A percentile compares a stretch with the other conserved stretches of the same genome.
Conservation (phyloP, 371 early-diverging fungal species). For the Catenaria anguillulae region DNA sequence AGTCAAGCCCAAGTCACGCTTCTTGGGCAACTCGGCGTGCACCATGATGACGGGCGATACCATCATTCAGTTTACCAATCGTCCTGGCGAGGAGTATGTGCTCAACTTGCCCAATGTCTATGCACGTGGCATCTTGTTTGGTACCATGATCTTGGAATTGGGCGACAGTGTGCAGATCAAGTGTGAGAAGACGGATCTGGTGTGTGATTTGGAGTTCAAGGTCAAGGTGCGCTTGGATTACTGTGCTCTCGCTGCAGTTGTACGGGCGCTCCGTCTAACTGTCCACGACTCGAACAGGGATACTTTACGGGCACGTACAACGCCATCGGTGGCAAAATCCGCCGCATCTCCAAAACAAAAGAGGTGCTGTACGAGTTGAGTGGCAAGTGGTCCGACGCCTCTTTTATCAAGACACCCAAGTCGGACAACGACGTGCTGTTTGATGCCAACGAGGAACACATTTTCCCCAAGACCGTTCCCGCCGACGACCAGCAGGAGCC, state of each 20-base stretch:
- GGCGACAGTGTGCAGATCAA: constrained; percentile 61
- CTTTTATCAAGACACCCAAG: constrained; percentile 34
- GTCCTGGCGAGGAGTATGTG: constrained; percentile 48
- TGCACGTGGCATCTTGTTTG: constrained; percentile 82
- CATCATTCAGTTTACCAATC: constrained; percentile 40
- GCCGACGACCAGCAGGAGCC: constrained; percentile 57
- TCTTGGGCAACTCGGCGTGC: constrained; percentile 83
- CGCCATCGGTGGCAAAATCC: constrained; percentile 67
- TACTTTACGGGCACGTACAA: constrained; percentile 71
- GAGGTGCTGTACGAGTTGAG: constrained; percentile 61
- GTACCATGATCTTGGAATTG: constrained; percentile 84
- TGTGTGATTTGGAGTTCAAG: constrained; percentile 76
- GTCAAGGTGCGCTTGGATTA: too few relatives aligned
- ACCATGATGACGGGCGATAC: constrained; percentile 71
- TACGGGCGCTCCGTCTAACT: too few relatives aligned
- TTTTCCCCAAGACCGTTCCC: constrained; percentile 52
- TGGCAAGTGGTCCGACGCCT: constrained; percentile 75
- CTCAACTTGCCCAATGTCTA: constrained; percentile 84
- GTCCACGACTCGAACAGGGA: constrained; percentile 48
- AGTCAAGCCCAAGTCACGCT: constrained; percentile 68
- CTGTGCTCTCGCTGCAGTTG: too few relatives aligned
- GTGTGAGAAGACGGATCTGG: constrained; percentile 56
- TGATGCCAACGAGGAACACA: constrained; percentile 43
- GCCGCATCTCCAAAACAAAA: constrained; percentile 45
- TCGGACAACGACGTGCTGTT: constrained; percentile 34